phyloP scores from a whole-genome alignment of 1,139 yeast species.

The Magnusiomyces suaveolens region DNA sequence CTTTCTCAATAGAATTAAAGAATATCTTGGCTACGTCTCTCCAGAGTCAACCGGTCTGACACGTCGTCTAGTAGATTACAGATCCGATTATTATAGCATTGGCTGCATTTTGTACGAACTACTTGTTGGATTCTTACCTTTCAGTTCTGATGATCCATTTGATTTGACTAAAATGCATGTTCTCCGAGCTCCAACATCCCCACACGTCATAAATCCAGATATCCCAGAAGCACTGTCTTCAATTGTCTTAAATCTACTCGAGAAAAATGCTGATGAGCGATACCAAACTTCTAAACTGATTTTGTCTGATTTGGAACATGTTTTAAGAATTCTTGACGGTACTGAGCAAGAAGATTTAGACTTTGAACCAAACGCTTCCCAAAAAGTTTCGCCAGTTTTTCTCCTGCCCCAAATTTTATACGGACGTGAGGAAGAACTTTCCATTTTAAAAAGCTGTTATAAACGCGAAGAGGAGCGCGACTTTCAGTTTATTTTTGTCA shows the following conservation, averaged over 20 bases:
- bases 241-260: conserved; percentile 39
- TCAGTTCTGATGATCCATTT: conserved; percentile 37
- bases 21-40: conserved; percentile 42
- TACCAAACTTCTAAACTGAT: conserved; percentile 36
- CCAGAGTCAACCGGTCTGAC: conserved; percentile 44
- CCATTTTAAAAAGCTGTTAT: conserved; percentile 27
- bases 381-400: conserved; percentile 23
- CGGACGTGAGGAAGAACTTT: conserved; percentile 35
- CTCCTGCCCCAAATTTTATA: conserved; percentile 31
- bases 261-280: conserved; percentile 38
- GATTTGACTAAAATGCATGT: conserved; percentile 39
- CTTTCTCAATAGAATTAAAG: conserved; percentile 30
- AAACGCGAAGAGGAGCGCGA: conserved; percentile 23
- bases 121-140: conserved; percentile 41
- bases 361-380: conserved; percentile 20
- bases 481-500: conserved; percentile 33
- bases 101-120: conserved; percentile 46
- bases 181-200: conserved; percentile 38
- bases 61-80: conserved; percentile 38
- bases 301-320: conserved; percentile 34
- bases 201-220: conserved; percentile 34
- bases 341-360: conserved; percentile 18
- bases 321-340: conserved; percentile 19
- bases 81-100: conserved; percentile 44
- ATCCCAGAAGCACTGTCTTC: conserved; percentile 35